Base-by-base conservation (phyloP, 257 asterid species). In the Primulina tabacum region DNA sequence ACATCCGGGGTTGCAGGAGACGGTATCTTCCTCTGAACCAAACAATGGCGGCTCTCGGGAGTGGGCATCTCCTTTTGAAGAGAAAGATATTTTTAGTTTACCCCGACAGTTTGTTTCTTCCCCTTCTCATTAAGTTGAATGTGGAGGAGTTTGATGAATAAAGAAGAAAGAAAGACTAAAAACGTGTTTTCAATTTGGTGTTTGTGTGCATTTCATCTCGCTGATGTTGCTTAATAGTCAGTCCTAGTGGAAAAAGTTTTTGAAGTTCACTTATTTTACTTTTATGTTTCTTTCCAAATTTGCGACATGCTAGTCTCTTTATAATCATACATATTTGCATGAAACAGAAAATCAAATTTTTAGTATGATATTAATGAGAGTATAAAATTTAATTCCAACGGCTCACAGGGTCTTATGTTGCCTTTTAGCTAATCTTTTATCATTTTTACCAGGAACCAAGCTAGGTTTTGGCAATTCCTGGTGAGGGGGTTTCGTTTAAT, bases 61-160 rank as follows among this genome's bases (percentile, higher is more conserved):
- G 70, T 92, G 98, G 98, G 78, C 88, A 53, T 92, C 98, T 67
- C 95, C 98, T 4, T 92, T 92, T 60, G 98, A 92, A 70, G 98
- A 92, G 82, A 92, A 67, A 62, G 98, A 92, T 35, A 80, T 90
- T 73, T 92, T 92, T 80, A 83, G 96, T 85, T 78, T 92, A 62
- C 85, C 92, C 77, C 85, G 97, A 72, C 97, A 89, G 90, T 88
- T 91, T 80, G 97, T 94, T 87, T 86, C 94, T 73, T 84, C 95
- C 66, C 97, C 97, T 65, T 58, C 96, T 62, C 89, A 81, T 76
- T 94, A 78, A 84, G 74, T 78, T 53, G 82, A 56, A 73, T 56
- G 81, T 82, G 47, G 72, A 65, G 72, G 75, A 33, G 35, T 62
- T 57, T 28, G 76, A 65, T 63, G 73, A 79, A 84, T 83, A 71